Percentiles rank a stretch among this genome's conserved stretches.
These are phyloP conservation scores for Pezizomycotina sp. DNA, from an alignment of 2,329 filamentous ascomycete genomes.

Conservation along the genomic window DNA sequence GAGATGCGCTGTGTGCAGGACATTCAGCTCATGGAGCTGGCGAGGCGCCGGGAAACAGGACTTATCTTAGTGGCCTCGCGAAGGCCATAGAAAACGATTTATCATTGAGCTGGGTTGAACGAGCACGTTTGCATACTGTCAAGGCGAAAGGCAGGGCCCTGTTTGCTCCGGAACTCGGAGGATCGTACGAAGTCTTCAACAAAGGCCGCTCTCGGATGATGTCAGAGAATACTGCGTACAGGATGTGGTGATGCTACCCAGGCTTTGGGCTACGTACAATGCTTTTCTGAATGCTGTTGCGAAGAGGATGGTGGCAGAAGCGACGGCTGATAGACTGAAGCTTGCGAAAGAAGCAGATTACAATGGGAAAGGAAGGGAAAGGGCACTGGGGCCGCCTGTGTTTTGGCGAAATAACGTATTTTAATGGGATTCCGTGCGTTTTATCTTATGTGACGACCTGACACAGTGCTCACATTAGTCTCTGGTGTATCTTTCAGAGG, in stretches of 20 bases:
- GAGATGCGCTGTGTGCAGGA: constrained; percentile 34
- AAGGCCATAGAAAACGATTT: constrained; percentile 13
- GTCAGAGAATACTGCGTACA: constrained; percentile 34
- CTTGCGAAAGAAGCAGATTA: constrained; percentile 26
- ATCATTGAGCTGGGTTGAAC: constrained; percentile 30
- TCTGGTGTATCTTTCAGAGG: too few species aligned
- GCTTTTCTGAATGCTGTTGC: constrained; percentile 18
- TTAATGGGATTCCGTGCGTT: too few species aligned
- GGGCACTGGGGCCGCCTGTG: constrained; percentile 25
- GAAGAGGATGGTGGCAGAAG: constrained; percentile 23
- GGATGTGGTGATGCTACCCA: constrained; percentile 33
- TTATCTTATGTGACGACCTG: too few species aligned
- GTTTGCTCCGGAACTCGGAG: constrained; percentile 32
- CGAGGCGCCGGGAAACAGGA: constrained; percentile 25
- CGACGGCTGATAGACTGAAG: constrained; percentile 25
- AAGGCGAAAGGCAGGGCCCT: constrained; percentile 31
- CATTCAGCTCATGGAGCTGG: constrained; percentile 42
- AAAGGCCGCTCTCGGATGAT: constrained; percentile 31
- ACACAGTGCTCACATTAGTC: too few species aligned
- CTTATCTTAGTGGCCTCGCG: too few species aligned
- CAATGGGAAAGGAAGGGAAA: constrained; percentile 25
- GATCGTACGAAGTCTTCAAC: constrained; percentile 35
- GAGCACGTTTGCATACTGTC: constrained; percentile 20
- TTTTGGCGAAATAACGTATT: too few species aligned
- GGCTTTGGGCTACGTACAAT: constrained; percentile 27